phyloP scores from a whole-genome alignment of 1,139 yeast species.

The Geotrichum carabidarum region DNA sequence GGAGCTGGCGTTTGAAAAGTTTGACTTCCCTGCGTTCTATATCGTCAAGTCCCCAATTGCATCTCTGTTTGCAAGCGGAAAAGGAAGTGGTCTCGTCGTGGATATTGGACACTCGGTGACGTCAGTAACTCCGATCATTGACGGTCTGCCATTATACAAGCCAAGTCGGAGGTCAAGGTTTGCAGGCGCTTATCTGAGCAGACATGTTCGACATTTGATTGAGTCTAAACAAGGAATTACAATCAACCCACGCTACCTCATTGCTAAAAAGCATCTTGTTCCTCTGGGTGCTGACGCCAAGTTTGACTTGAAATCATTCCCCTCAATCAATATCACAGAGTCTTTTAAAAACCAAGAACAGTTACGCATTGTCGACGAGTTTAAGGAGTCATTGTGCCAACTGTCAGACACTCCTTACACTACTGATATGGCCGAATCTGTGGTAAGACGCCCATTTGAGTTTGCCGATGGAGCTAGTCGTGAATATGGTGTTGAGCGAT shows the following conservation, averaged over 20 bases:
- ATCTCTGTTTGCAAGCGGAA: conserved; percentile 86
- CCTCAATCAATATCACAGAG: conserved; percentile 31
- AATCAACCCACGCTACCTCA: conserved; percentile 36
- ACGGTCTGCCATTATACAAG: conserved; percentile 77
- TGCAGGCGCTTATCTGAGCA: conserved; percentile 39
- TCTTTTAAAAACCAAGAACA: conserved; percentile 33
- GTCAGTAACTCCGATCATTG: conserved; percentile 88
- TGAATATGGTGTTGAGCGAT: conserved; percentile 58
- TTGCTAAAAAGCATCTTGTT: conserved; percentile 32
- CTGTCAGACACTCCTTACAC: conserved; percentile 42
- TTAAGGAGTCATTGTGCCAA: conserved; percentile 56
- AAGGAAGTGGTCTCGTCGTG: conserved; percentile 90
- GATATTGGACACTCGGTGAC: conserved; percentile 84
- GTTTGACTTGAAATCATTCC: conserved; percentile 34
- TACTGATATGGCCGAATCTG: conserved; percentile 21
- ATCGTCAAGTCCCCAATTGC: conserved; percentile 83
- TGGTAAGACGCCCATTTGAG: conserved; percentile 56
- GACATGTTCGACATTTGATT: conserved; percentile 29
- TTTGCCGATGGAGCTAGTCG: conserved; percentile 65
- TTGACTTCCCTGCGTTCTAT: conserved; percentile 80
- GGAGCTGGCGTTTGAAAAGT: conserved; percentile 68
- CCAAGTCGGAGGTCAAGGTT: conserved; percentile 31
- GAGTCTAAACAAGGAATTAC: conserved; percentile 11
- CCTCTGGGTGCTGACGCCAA: conserved; percentile 32
- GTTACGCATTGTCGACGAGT: conserved; percentile 46